Evolutionary conservation across 371 early-diverging fungal genomes (phyloP).

Genomic region (Antonospora locustae): DNA sequence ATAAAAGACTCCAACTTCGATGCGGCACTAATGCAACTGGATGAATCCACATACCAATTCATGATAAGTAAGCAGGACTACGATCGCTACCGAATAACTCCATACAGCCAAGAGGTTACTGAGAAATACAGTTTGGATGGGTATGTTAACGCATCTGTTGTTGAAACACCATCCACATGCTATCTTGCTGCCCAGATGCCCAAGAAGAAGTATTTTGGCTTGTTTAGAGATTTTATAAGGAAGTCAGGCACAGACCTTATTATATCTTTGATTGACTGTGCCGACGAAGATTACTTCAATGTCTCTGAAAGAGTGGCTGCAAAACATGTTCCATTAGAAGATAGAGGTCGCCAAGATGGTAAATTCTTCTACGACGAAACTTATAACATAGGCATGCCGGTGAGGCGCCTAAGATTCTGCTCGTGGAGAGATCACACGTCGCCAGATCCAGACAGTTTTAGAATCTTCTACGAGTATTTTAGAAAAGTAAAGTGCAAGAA

Average conservation of each 20-base stretch:
- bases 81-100: slow-evolving; percentile 2
- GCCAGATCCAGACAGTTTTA: slow-evolving; percentile 1
- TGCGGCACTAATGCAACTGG: no score
- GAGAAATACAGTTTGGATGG: slow-evolving; percentile 15
- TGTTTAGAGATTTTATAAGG: slow-evolving; percentile 16
- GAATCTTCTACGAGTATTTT: slow-evolving; percentile 15
- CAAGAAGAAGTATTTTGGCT: slow-evolving; percentile 4
- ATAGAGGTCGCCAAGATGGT: background rate
- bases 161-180: background rate
- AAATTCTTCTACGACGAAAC: slow-evolving; percentile 22
- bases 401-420: slow-evolving; percentile 21
- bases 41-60: no score
- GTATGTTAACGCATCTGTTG: slow-evolving; percentile 32
- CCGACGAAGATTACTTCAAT: slow-evolving; percentile 10
- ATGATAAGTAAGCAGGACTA: background rate
- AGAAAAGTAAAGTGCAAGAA: slow-evolving; percentile 1
- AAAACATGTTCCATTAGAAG: background rate
- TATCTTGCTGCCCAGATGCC: slow-evolving; percentile 36
- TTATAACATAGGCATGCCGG: slow-evolving; percentile 5
- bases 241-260: slow-evolving; percentile 24
- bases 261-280: slow-evolving; percentile 11
- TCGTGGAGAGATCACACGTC: slow-evolving; percentile 31
- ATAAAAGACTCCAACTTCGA: no score
- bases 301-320: background rate
- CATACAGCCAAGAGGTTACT: slow-evolving; percentile 17